Evolutionary conservation across 2,329 filamentous ascomycete genomes (phyloP), one percentile per base, ranked within the genome.

Genomic region (Colletotrichum sp.): DNA sequence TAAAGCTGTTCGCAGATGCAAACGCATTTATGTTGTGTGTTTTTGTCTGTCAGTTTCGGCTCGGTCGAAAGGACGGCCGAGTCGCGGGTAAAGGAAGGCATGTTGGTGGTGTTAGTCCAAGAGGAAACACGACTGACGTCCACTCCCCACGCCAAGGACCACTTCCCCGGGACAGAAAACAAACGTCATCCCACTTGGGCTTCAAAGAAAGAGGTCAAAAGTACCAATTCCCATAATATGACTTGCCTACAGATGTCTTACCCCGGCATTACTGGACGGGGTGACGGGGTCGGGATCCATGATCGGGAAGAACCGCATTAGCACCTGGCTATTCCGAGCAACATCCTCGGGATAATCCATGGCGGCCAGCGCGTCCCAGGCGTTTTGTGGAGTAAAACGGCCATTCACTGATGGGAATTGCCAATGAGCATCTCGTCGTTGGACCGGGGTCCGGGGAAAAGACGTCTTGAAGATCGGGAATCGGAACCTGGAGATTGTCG

Each of bases 251-350:
- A 60, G 39, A 60, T 65, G 59, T 76, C 71, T 67, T 73, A 76
- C 73, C 73, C 73, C 69, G 73, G 70, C 73, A 68, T 76, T 73
- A 57, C 73, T 73, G 34, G 70, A 76, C 70, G 70, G 68, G 62
- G 60, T 62, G 68, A 75, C 72, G 62, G 73, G 73, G 64, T 73
- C 70, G 70, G 73, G 70, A 73, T 73, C 73, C 73, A 76, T 76
- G 73, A 73, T 76, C 73, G 73, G 73, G 73, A 76, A 76, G 73
- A 76, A 76, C 73, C 73, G 70, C 73, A 73, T 76, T 76, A 76
- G 65, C 73, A 76, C 73, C 64, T 73, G 39, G 49, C 64, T 76
- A 34, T 73, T 69, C 70, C 73, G 70, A 76, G 70, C 63, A 60
- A 69, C 73, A 76, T 72, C 73, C 73, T 76, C 73, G 70, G 73